Conservation (phyloP, 164 flowering plant genomes). For the Liquidambar formosana region DNA sequence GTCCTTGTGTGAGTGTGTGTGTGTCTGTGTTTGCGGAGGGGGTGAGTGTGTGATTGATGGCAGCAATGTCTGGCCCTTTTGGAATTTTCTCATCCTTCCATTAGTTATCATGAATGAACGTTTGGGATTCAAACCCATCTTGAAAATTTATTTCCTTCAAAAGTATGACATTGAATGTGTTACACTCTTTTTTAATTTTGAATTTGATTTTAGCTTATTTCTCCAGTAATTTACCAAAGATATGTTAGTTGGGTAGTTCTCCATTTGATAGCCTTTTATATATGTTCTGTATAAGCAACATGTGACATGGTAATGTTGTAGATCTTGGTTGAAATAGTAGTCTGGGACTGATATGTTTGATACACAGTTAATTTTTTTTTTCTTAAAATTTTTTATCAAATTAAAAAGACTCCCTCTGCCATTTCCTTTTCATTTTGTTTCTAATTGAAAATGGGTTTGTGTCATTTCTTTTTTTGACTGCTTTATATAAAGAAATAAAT, state of each 20-base stretch:
- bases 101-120: too few relatives aligned
- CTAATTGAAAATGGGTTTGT: background rate
- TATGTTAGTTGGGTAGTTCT: background rate
- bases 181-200: background rate
- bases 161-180: background rate
- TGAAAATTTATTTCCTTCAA: background rate
- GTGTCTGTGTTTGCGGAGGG: too few relatives aligned
- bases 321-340: background rate
- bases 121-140: background rate
- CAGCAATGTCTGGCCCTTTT: background rate
- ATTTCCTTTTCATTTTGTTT: background rate
- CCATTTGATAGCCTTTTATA: background rate
- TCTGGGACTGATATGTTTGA: background rate
- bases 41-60: background rate
- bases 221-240: too few relatives aligned
- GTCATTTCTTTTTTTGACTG: background rate
- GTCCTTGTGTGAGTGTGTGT: too few relatives aligned
- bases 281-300: background rate
- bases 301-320: background rate
- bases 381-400: too few relatives aligned
- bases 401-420: too few relatives aligned
- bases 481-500: too few relatives aligned
- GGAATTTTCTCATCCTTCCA: background rate
- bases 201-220: too few relatives aligned
- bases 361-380: background rate